Evolutionary conservation across 2,329 filamentous ascomycete species (phyloP).

Genomic region (Aspergillus sp.): DNA sequence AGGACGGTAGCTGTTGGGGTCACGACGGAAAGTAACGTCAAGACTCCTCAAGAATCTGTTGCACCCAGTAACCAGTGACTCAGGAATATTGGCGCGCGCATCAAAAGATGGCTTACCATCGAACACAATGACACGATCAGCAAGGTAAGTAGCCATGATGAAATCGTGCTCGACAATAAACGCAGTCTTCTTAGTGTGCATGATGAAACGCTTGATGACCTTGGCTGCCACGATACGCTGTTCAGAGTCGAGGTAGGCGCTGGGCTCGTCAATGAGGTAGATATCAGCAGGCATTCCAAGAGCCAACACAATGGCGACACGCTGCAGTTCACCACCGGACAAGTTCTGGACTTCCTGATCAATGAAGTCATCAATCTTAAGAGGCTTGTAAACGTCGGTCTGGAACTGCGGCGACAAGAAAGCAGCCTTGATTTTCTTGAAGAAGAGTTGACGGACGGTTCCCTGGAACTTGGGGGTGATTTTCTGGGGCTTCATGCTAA

Average conservation of each 20-base stretch:
- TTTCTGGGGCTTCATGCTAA: constrained; percentile 99
- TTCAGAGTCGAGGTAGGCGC: constrained; percentile 96
- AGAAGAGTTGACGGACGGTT: constrained; percentile 95
- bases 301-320: constrained; percentile 96
- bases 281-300: constrained; percentile 95
- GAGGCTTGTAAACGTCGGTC: constrained; percentile 98
- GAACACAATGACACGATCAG: constrained; percentile 97
- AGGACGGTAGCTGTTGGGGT: constrained; percentile 91
- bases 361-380: constrained; percentile 98
- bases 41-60: constrained; percentile 96
- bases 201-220: constrained; percentile 99
- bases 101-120: constrained; percentile 89
- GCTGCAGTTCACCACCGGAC: constrained; percentile 98
- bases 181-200: constrained; percentile 99
- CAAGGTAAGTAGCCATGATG: constrained; percentile 84
- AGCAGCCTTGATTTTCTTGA: constrained; percentile 98
- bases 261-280: constrained; percentile 97
- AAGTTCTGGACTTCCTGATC: constrained; percentile 99
- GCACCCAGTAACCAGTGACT: constrained; percentile 92
- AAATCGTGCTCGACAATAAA: constrained; percentile 99
- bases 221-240: constrained; percentile 96
- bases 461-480: constrained; percentile 98
- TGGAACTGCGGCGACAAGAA: constrained; percentile 98
- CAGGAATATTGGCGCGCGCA: constrained; percentile 82
- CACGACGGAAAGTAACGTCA: constrained; percentile 97